Percentiles rank a stretch among this genome's conserved stretches.
Conservation (phyloP, 2,329 filamentous ascomycete species). For the Cladosporium colombiae region DNA sequence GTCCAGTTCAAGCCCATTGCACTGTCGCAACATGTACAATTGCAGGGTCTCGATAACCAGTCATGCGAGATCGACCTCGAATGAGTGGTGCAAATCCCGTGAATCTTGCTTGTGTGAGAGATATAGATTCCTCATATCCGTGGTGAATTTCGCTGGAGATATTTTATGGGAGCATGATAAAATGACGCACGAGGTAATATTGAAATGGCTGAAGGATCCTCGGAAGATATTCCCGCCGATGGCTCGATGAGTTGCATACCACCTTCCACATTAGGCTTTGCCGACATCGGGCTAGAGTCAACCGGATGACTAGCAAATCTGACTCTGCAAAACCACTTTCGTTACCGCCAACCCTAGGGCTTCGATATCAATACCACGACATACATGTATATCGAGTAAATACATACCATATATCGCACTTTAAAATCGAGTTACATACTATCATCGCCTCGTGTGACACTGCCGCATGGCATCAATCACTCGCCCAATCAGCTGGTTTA, state of each 20-base stretch:
- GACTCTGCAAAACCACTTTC: slow-evolving; percentile 3
- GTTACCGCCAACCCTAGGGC: not conserved
- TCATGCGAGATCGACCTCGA: not conserved
- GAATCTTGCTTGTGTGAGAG: not conserved
- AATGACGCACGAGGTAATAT: not conserved
- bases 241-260: not conserved
- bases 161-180: not conserved
- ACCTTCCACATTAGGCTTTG: not conserved
- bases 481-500: slow-evolving; percentile 33
- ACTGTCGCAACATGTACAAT: not conserved
- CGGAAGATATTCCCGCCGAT: not conserved
- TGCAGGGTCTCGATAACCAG: not conserved
- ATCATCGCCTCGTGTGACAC: not conserved
- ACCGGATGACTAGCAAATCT: slow-evolving; percentile 5
- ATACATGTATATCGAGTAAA: not conserved
- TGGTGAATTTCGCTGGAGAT: not conserved
- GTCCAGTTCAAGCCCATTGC: not conserved
- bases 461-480: slow-evolving; percentile 28
- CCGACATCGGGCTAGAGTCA: slow-evolving; percentile 8
- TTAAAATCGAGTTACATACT: not conserved
- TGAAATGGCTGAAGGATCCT: not conserved
- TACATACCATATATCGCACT: not conserved
- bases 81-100: not conserved
- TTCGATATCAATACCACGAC: not conserved
- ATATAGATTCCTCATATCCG: not conserved